Evolutionary conservation across 768 basidiomycete species (phyloP).

Genomic region (Psilocybe subaeruginosa): DNA sequence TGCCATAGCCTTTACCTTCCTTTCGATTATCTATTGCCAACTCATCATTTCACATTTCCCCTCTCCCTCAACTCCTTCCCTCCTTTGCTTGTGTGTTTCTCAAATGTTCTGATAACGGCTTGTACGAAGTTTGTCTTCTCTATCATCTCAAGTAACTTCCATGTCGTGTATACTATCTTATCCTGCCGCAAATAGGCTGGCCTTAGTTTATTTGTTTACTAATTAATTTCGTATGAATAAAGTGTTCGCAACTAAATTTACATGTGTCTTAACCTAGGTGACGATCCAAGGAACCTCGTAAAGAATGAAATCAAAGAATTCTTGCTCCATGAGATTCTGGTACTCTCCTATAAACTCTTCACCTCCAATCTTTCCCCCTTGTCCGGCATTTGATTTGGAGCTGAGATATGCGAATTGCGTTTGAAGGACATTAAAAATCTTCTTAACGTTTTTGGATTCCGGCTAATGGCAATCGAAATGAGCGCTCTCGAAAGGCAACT

Average conservation of each 20-base stretch:
- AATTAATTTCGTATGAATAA: constrained; percentile 42
- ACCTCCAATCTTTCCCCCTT: constrained; percentile 42
- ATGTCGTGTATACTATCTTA: constrained; percentile 44
- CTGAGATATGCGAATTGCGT: constrained; percentile 81
- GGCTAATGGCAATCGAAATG: constrained; percentile 54
- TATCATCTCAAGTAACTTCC: constrained; percentile 34
- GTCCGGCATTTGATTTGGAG: constrained; percentile 62
- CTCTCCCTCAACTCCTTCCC: constrained; percentile 14
- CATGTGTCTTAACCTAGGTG: constrained; percentile 40
- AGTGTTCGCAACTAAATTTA: constrained; percentile 14
- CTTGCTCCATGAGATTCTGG: constrained; percentile 91
- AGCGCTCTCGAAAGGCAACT: neutral
- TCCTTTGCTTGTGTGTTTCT: constrained; percentile 8
- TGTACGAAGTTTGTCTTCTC: constrained; percentile 21
- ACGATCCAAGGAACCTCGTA: constrained; percentile 94
- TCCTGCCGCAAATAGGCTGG: constrained; percentile 56
- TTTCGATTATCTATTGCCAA: constrained; percentile 20
- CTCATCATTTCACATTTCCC: constrained; percentile 14
- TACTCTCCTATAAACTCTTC: constrained; percentile 88
- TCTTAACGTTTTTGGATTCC: constrained; percentile 82
- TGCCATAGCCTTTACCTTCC: constrained; percentile 25
- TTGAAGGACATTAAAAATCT: constrained; percentile 73
- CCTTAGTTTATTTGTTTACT: constrained; percentile 64
- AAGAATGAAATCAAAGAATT: constrained; percentile 93
- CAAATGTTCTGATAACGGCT: constrained; percentile 16